These are phyloP conservation scores for Stylonectria norvegica DNA, from an alignment of 2,329 filamentous ascomycete genomes.

Conservation along the genomic window DNA sequence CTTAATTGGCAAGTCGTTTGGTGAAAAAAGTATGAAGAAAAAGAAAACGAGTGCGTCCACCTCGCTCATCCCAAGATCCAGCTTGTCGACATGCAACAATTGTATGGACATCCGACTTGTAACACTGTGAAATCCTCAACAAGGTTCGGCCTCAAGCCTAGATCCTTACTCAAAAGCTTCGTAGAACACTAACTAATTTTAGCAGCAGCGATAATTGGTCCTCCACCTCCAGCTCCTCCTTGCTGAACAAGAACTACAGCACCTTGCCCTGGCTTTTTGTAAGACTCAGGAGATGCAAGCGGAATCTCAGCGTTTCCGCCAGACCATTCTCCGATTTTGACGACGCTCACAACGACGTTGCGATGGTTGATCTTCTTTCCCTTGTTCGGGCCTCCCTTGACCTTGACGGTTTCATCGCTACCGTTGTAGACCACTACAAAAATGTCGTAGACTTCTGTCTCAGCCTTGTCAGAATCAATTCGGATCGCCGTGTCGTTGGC, in stretches of 20 bases:
- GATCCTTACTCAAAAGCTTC: too few species aligned
- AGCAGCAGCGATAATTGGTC: slow-evolving; percentile 24
- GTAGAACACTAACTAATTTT: slow-evolving; percentile 22
- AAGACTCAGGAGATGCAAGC: slow-evolving; percentile 20
- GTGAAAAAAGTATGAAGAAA: too few species aligned
- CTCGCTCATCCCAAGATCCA: too few species aligned
- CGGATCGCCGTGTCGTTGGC: slow-evolving; percentile 20
- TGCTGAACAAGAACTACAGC: slow-evolving; percentile 29
- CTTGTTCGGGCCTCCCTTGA: slow-evolving; percentile 33
- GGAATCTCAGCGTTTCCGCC: slow-evolving; percentile 29
- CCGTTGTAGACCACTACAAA: slow-evolving; percentile 27
- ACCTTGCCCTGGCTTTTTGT: slow-evolving; percentile 23
- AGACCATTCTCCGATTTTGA: slow-evolving; percentile 35
- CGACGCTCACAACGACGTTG: slow-evolving; percentile 30
- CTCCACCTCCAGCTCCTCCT: slow-evolving; percentile 23
- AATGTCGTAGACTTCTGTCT: slow-evolving; percentile 14
- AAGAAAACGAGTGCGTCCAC: too few species aligned
- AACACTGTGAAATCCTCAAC: too few species aligned
- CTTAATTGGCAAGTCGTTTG: too few species aligned
- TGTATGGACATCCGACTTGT: too few species aligned
- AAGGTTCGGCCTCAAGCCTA: too few species aligned
- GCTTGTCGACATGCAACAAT: too few species aligned
- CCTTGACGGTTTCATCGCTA: slow-evolving; percentile 27
- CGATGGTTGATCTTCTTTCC: slow-evolving; percentile 34
- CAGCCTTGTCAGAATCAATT: slow-evolving; percentile 21